phyloP scores from a whole-genome alignment of 305 asterid species.

The Fraxinus dipetala region DNA sequence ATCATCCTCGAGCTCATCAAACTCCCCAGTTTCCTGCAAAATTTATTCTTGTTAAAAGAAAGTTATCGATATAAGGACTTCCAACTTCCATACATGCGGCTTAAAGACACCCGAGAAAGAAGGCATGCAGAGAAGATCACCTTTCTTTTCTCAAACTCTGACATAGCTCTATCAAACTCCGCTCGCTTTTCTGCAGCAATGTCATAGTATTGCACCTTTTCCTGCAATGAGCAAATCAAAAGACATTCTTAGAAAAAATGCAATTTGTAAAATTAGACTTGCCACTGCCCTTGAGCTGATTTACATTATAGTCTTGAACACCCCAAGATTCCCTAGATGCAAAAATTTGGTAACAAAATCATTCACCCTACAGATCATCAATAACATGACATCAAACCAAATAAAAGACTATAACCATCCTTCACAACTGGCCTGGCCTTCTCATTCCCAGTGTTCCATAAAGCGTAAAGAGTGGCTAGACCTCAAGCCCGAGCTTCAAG shows the following conservation, averaged over 20 bases:
- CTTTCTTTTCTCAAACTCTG: constrained; percentile 57
- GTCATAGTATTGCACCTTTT: constrained; percentile 84
- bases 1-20: constrained; percentile 57
- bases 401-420: background rate
- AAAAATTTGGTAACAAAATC: background rate
- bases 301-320: constrained; percentile 3
- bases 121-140: constrained; percentile 25
- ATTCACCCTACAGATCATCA: background rate
- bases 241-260: background rate
- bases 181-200: constrained; percentile 88
- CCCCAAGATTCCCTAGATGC: constrained; percentile 1
- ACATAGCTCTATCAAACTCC: constrained; percentile 78
- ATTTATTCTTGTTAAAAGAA: background rate
- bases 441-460: background rate
- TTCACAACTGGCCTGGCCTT: background rate
- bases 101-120: background rate
- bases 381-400: background rate
- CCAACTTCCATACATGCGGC: background rate
- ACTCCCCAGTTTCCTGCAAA: constrained; percentile 79
- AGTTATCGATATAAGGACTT: background rate
- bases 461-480: background rate
- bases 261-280: background rate
- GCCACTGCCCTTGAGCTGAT: background rate
- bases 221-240: constrained; percentile 42
- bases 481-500: background rate